Percentiles rank a stretch among this genome's conserved stretches.
phyloP scores from a whole-genome alignment of 2,329 filamentous ascomycete genomes.

The Botrytis tulipae region DNA sequence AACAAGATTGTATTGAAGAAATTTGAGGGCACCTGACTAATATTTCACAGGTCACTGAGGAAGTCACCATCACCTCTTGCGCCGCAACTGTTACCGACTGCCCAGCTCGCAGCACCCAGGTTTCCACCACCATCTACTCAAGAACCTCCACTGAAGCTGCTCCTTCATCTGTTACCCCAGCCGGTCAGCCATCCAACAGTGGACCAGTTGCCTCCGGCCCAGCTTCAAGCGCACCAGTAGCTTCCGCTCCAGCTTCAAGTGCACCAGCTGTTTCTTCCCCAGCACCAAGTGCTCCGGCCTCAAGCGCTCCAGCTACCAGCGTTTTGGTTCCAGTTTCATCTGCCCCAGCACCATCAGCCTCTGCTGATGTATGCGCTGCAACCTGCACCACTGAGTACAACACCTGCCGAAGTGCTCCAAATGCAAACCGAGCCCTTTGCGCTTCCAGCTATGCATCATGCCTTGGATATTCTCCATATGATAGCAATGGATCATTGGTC shows the following conservation, averaged over 20 bases:
- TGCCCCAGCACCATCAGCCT: neutral
- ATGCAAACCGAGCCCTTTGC: too few relatives aligned
- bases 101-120: slow-evolving; percentile 21
- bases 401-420: too few relatives aligned
- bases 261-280: neutral
- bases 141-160: neutral
- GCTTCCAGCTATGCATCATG: too few relatives aligned
- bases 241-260: neutral
- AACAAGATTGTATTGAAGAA: neutral
- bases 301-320: too few relatives aligned
- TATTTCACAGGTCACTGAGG: slow-evolving; percentile 14
- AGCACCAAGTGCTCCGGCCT: neutral
- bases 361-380: too few relatives aligned
- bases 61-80: slow-evolving; percentile 22
- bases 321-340: too few relatives aligned
- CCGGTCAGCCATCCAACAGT: neutral
- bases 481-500: too few relatives aligned
- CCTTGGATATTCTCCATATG: too few relatives aligned
- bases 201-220: neutral
- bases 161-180: slow-evolving; percentile 4
- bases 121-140: slow-evolving; percentile 13
- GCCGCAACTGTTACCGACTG: slow-evolving; percentile 21
- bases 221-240: neutral
- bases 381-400: too few relatives aligned
- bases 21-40: neutral